Conservation (phyloP, 306 rosid species). For the Fragaria nilgerrensis region DNA sequence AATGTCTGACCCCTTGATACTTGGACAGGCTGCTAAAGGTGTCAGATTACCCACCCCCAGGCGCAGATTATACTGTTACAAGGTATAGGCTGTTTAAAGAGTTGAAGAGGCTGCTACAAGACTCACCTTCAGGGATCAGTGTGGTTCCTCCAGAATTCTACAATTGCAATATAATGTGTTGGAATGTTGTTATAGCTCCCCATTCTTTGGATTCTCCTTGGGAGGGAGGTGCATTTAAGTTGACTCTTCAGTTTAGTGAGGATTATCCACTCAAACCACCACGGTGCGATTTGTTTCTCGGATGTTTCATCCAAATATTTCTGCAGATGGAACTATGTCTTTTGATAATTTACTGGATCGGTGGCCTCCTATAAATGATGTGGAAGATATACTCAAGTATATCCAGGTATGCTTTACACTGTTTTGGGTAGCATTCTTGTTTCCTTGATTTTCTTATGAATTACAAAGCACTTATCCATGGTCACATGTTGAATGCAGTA, state of each 20-base stretch:
- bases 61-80: not conserved
- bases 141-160: not conserved
- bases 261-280: conserved; percentile 3
- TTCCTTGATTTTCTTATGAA: not conserved
- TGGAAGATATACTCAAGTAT: not conserved
- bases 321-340: not conserved
- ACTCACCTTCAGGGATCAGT: conserved; percentile 1
- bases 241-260: not conserved
- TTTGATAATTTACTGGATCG: not conserved
- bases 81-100: not conserved
- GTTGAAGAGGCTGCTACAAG: conserved; percentile 7
- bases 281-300: not conserved
- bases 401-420: not conserved
- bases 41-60: not conserved
- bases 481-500: not conserved
- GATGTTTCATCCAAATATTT: conserved; percentile 1
- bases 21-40: not conserved
- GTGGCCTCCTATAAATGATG: not conserved
- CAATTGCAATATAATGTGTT: not conserved
- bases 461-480: not conserved
- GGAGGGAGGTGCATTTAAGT: conserved; percentile 8
- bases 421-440: not conserved
- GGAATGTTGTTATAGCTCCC: conserved; percentile 2
- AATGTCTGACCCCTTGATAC: not conserved
- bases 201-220: conserved; percentile 9